Evolutionary conservation across 352 stramenopile species (phyloP).

Genomic region (Phytophthora quininea): DNA sequence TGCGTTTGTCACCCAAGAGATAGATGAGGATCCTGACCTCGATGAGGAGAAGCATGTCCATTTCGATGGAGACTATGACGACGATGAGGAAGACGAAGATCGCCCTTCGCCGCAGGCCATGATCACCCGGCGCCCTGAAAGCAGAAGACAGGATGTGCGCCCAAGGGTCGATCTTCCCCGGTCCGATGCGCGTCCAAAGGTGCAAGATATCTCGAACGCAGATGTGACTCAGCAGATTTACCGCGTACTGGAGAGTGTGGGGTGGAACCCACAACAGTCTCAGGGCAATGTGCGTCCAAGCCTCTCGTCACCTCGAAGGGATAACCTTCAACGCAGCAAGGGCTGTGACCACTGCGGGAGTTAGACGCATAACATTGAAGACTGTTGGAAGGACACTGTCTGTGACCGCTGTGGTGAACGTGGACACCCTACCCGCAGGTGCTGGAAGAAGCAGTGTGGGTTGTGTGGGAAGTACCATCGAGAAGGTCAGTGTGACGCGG

Average conservation of each 20-base stretch:
- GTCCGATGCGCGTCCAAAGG: too few species aligned
- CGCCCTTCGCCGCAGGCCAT: neutral
- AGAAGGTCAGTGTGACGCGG: neutral
- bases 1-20: too few species aligned
- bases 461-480: neutral
- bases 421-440: neutral
- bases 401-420: neutral
- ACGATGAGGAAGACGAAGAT: neutral
- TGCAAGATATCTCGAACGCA: too few species aligned
- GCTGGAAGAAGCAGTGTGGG: neutral
- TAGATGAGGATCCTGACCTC: too few species aligned
- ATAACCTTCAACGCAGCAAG: neutral
- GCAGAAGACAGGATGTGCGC: neutral
- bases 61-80: too few species aligned
- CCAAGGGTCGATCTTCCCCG: too few species aligned
- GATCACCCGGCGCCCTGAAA: neutral
- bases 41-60: too few species aligned
- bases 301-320: neutral
- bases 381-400: neutral
- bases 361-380: neutral
- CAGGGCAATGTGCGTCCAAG: neutral
- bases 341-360: neutral
- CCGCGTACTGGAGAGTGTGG: too few species aligned
- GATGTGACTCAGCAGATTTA: too few species aligned
- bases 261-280: neutral